phyloP scores from a whole-genome alignment of 192 early-diverging fungal species.

The Coemansia sp. region DNA sequence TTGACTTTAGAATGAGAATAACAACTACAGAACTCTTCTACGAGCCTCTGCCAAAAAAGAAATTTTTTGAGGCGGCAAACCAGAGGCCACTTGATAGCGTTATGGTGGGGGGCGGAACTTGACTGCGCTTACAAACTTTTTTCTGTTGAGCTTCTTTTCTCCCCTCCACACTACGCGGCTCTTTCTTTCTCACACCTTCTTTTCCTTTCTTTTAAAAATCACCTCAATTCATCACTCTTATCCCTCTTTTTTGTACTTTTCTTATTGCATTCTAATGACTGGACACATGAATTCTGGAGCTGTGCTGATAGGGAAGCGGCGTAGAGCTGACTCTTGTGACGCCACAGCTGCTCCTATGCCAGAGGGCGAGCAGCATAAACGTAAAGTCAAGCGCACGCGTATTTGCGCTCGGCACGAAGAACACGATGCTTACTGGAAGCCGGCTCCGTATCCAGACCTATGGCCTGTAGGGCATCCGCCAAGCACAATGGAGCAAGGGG shows the following conservation, averaged over 20 bases:
- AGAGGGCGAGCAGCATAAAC: background rate
- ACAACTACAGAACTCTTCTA: background rate
- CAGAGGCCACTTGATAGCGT: background rate
- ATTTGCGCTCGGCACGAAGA: background rate
- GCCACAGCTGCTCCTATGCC: background rate
- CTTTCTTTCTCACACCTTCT: constrained; percentile 3
- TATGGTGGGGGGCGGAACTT: constrained; percentile 2
- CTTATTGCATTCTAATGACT: background rate
- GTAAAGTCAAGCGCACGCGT: background rate
- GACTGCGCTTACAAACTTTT: background rate
- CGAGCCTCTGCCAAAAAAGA: background rate
- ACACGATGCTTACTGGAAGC: background rate
- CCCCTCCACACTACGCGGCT: background rate
- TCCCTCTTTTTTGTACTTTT: constrained; percentile 7
- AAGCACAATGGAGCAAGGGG: background rate
- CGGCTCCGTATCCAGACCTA: background rate
- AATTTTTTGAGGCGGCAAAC: background rate
- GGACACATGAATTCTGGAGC: background rate
- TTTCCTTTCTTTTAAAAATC: background rate
- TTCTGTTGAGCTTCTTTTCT: background rate
- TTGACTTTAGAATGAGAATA: too few relatives aligned
- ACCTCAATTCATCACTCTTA: background rate
- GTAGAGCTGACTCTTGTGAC: background rate
- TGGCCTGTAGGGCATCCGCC: background rate
- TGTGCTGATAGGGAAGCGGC: constrained; percentile 1